A percentile compares a stretch with the other conserved stretches of the same genome.
phyloP scores from a whole-genome alignment of 176 grass and related monocot species.

The Pontederia paniculata region DNA sequence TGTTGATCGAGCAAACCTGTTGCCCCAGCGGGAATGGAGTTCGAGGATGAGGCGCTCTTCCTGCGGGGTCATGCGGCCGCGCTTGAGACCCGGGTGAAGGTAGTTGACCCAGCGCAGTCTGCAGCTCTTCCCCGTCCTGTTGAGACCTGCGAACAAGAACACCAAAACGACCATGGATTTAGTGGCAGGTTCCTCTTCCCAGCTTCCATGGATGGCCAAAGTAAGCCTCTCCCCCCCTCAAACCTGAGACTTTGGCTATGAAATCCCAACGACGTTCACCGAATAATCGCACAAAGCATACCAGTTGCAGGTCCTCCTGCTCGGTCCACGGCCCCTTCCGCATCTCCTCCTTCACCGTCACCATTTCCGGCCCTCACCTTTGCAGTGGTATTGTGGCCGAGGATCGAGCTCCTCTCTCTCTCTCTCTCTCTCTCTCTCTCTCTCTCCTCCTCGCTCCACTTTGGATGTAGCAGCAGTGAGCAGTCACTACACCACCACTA shows the following conservation, averaged over 20 bases:
- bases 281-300: conserved; percentile 54
- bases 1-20: conserved; percentile 23
- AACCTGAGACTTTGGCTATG: conserved; percentile 63
- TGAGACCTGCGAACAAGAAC: conserved; percentile 35
- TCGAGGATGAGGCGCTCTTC: conserved; percentile 45
- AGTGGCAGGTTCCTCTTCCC: conserved; percentile 2
- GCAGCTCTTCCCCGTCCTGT: conserved; percentile 57
- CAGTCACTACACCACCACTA: too few relatives aligned
- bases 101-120: conserved; percentile 70
- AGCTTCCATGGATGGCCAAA: conserved; percentile 6
- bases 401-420: too few relatives aligned
- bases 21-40: conserved; percentile 45
- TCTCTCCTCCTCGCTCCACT: too few relatives aligned
- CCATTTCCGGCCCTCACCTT: not conserved
- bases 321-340: conserved; percentile 58
- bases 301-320: conserved; percentile 47
- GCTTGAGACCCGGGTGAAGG: conserved; percentile 56
- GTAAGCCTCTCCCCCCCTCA: conserved; percentile 32
- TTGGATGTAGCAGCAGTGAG: too few relatives aligned
- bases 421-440: too few relatives aligned
- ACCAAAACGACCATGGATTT: not conserved
- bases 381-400: too few relatives aligned
- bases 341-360: conserved; percentile 13
- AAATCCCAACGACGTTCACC: conserved; percentile 73
- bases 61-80: conserved; percentile 44